phyloP scores from a whole-genome alignment of 2,329 filamentous ascomycete genomes.

The Claviceps sp. region DNA sequence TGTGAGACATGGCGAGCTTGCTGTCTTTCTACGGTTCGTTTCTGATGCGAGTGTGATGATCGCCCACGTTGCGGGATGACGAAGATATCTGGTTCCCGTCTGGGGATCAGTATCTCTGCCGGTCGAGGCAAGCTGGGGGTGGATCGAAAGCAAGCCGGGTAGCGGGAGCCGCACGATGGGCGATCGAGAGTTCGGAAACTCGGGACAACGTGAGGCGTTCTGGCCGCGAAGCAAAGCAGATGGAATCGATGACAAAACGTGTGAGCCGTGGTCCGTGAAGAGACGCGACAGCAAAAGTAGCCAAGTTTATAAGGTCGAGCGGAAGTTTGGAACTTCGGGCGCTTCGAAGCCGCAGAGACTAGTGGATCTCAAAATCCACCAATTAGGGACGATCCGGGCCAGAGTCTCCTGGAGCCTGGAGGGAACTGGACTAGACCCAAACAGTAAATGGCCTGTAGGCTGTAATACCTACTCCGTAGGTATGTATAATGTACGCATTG shows the following conservation, averaged over 20 bases:
- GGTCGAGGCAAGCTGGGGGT: background rate
- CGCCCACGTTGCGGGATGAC: too few species aligned
- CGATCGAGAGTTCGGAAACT: too few species aligned
- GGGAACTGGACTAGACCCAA: too few species aligned
- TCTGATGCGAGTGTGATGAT: background rate
- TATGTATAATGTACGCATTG: too few species aligned
- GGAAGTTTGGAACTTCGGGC: background rate
- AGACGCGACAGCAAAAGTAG: background rate
- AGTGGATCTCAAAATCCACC: too few species aligned
- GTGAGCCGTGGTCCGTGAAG: background rate
- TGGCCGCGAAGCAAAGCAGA: background rate
- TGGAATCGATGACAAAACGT: background rate
- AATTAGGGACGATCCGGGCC: too few species aligned
- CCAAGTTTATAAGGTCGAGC: background rate
- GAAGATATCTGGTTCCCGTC: background rate
- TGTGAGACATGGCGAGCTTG: conserved; percentile 16
- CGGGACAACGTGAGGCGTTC: background rate
- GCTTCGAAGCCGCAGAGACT: background rate
- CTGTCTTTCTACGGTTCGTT: background rate
- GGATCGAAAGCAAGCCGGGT: background rate
- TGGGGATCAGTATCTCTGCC: background rate
- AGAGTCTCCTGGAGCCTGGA: too few species aligned
- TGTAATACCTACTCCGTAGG: too few species aligned
- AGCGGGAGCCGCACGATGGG: background rate
- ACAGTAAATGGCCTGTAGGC: too few species aligned